Percentiles rank a stretch among this genome's conserved stretches.
Evolutionary conservation across 768 basidiomycete species (phyloP).

Genomic region (Pisolithus sp.): DNA sequence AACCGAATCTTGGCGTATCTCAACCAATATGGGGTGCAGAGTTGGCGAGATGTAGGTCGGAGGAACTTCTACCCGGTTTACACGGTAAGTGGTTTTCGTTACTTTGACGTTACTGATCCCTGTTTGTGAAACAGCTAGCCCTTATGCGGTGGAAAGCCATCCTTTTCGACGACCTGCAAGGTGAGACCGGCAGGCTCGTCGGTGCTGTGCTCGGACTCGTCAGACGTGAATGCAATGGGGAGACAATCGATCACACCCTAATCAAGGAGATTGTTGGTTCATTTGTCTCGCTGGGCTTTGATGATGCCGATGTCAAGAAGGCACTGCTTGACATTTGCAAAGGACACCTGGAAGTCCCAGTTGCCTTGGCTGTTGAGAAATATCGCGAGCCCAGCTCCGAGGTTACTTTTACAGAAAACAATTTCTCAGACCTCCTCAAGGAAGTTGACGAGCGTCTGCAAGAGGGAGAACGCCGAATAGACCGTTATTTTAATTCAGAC

Average conservation of each 20-base stretch:
- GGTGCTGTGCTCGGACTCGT: slow-evolving; percentile 84
- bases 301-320: slow-evolving; percentile 87
- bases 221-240: slow-evolving; percentile 90
- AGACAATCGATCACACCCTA: slow-evolving; percentile 85
- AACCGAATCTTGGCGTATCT: slow-evolving; percentile 96
- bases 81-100: slow-evolving; percentile 47
- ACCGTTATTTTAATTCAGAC: slow-evolving; percentile 84
- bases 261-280: slow-evolving; percentile 94
- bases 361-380: slow-evolving; percentile 80
- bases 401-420: slow-evolving; percentile 81
- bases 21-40: slow-evolving; percentile 98
- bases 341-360: slow-evolving; percentile 83
- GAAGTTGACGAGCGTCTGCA: slow-evolving; percentile 88
- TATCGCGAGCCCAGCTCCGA: slow-evolving; percentile 88
- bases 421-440: slow-evolving; percentile 89
- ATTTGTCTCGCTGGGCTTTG: slow-evolving; percentile 83
- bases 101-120: slow-evolving; percentile 30
- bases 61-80: slow-evolving; percentile 94
- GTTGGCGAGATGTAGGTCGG: slow-evolving; percentile 93
- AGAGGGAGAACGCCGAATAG: slow-evolving; percentile 94
- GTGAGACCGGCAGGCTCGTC: slow-evolving; percentile 54
- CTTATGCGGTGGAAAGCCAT: too few species aligned
- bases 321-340: slow-evolving; percentile 91
- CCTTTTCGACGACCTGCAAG: too few species aligned
- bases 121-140: too few species aligned